These are phyloP conservation scores for Quercus agrifolia DNA, from an alignment of 306 rosid genomes.

Conservation along the genomic window DNA sequence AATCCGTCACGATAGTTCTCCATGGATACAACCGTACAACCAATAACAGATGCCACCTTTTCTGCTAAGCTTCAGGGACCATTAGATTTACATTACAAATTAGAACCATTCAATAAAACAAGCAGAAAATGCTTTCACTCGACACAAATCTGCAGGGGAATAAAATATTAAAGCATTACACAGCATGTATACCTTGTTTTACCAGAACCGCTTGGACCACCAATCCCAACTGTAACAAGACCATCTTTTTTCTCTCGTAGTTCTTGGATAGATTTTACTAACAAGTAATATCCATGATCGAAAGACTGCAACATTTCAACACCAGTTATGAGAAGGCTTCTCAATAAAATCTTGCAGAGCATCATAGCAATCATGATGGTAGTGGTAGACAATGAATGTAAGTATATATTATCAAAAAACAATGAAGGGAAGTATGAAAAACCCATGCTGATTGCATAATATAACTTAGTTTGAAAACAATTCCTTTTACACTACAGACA, in stretches of 20 bases:
- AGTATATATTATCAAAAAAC: too few relatives aligned
- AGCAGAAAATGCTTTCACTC: constrained; percentile 16
- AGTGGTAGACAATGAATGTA: too few relatives aligned
- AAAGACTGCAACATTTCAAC: constrained; percentile 77
- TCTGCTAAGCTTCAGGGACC: constrained; percentile 90
- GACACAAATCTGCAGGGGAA: constrained; percentile 8
- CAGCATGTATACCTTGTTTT: constrained; percentile 66
- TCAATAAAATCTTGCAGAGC: too few relatives aligned
- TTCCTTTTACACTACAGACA: too few relatives aligned
- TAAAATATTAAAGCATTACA: constrained; percentile 1
- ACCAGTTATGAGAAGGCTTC: too few relatives aligned
- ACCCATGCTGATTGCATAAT: too few relatives aligned
- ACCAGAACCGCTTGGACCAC: constrained; percentile 98
- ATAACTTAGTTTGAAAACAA: too few relatives aligned
- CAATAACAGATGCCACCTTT: constrained; percentile 97
- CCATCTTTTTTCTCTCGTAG: constrained; percentile 88
- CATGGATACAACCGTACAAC: constrained; percentile 91
- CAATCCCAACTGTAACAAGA: constrained; percentile 89
- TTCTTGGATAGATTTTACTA: constrained; percentile 97
- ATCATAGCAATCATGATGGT: too few relatives aligned
- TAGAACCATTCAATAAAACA: constrained; percentile 22
- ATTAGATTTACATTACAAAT: constrained; percentile 27
- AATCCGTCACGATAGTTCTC: constrained; percentile 86
- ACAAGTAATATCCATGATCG: constrained; percentile 90
- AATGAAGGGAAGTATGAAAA: too few relatives aligned